Percentiles rank a stretch among this genome's conserved stretches.
Conservation (phyloP, 139 green algal species). For the Haematococcus sp. region DNA sequence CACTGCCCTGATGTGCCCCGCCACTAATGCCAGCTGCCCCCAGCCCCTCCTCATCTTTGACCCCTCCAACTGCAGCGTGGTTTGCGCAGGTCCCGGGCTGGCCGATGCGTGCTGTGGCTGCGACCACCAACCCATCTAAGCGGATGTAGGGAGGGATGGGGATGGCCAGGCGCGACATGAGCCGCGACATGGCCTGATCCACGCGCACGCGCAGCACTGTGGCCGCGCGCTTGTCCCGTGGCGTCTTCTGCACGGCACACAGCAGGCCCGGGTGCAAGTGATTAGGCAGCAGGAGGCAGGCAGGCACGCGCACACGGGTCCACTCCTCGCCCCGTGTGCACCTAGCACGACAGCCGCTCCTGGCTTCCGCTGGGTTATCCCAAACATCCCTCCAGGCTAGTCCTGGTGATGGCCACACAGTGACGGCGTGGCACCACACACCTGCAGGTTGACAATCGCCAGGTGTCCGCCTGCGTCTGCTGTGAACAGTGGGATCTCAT, state of each 20-base stretch:
- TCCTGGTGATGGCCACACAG: too few species aligned
- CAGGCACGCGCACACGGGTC: too few species aligned
- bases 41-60: not conserved
- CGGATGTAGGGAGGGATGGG: conserved; percentile 17
- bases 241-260: conserved; percentile 54
- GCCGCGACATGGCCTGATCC: conserved; percentile 40
- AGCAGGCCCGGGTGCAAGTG: not conserved
- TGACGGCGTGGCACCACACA: too few species aligned
- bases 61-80: too few species aligned
- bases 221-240: conserved; percentile 46
- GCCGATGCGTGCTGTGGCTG: not conserved
- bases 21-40: not conserved
- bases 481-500: conserved; percentile 69
- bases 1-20: not conserved
- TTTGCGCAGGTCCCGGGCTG: not conserved
- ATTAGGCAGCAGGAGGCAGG: not conserved
- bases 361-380: too few species aligned
- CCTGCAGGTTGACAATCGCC: conserved; percentile 88
- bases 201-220: conserved; percentile 33
- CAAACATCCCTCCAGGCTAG: too few species aligned
- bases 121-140: conserved; percentile 1
- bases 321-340: too few species aligned
- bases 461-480: conserved; percentile 61
- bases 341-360: too few species aligned
- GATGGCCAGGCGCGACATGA: conserved; percentile 40